Conservation (phyloP, 768 basidiomycete species). For the Cubamyces lactineus region DNA sequence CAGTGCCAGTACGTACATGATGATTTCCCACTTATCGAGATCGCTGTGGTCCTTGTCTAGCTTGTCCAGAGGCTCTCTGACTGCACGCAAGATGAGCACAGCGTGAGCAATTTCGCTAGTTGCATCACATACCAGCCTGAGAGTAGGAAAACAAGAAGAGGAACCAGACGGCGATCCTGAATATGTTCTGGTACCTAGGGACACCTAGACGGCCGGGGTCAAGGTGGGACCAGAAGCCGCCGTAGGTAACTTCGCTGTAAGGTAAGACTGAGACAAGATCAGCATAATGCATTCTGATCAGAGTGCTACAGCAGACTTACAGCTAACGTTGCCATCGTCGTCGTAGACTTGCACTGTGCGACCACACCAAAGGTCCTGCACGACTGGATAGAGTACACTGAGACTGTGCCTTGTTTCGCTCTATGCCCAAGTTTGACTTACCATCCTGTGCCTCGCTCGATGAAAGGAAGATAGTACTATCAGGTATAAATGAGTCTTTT, state of each 20-base stretch:
- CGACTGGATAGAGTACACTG: slow-evolving; percentile 50
- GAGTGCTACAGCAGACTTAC: slow-evolving; percentile 40
- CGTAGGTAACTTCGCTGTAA: slow-evolving; percentile 57
- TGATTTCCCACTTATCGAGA: slow-evolving; percentile 81
- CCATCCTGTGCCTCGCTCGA: slow-evolving; percentile 85
- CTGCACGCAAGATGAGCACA: slow-evolving; percentile 38
- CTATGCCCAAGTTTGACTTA: slow-evolving; percentile 33
- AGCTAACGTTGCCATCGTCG: slow-evolving; percentile 76
- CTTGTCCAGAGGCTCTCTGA: slow-evolving; percentile 77
- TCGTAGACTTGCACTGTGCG: slow-evolving; percentile 80
- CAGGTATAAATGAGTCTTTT: slow-evolving; percentile 1
- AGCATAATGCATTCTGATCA: not conserved
- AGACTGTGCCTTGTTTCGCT: not conserved
- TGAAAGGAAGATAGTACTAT: slow-evolving; percentile 80
- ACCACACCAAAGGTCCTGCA: slow-evolving; percentile 82
- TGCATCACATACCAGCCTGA: slow-evolving; percentile 65
- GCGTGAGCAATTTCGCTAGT: not conserved
- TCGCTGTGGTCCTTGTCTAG: slow-evolving; percentile 53
- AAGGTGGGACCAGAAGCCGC: slow-evolving; percentile 69
- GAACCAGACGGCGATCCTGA: slow-evolving; percentile 78
- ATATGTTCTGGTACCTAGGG: slow-evolving; percentile 88
- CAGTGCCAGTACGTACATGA: slow-evolving; percentile 77
- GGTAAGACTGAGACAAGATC: slow-evolving; percentile 56
- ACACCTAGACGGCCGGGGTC: slow-evolving; percentile 80
- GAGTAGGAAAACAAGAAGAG: slow-evolving; percentile 81